These are phyloP conservation scores for Talaromyces verruculosus DNA, from an alignment of 2,329 filamentous ascomycete genomes.

Conservation along the genomic window DNA sequence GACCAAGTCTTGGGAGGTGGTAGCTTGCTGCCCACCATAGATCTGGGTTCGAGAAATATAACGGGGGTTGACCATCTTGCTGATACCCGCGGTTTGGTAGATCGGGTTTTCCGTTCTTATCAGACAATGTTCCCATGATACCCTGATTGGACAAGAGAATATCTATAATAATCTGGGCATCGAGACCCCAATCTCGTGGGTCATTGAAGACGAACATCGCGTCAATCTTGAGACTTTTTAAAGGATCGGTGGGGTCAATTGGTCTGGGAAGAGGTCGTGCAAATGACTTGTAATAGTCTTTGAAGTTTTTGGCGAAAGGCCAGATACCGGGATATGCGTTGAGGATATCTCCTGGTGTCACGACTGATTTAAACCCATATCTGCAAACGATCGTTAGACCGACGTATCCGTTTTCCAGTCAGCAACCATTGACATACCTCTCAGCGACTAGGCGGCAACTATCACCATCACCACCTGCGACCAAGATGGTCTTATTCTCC, in stretches of 20 bases:
- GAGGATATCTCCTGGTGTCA: constrained; percentile 83
- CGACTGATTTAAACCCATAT: constrained; percentile 76
- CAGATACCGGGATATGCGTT: constrained; percentile 71
- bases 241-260: constrained; percentile 42
- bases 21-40: constrained; percentile 85
- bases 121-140: constrained; percentile 74
- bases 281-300: constrained; percentile 59
- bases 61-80: constrained; percentile 71
- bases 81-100: constrained; percentile 78
- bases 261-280: constrained; percentile 38
- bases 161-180: constrained; percentile 81
- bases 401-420: background rate
- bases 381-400: constrained; percentile 31
- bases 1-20: constrained; percentile 81
- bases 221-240: constrained; percentile 70
- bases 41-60: constrained; percentile 91
- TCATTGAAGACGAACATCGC: constrained; percentile 95
- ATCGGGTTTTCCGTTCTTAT: constrained; percentile 64
- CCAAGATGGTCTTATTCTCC: constrained; percentile 66
- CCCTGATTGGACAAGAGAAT: constrained; percentile 76
- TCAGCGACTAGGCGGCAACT: constrained; percentile 72
- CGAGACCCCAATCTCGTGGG: constrained; percentile 91
- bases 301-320: constrained; percentile 73
- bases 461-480: constrained; percentile 68
- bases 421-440: constrained; percentile 43